A percentile compares a stretch with the other conserved stretches of the same genome.
phyloP scores from a whole-genome alignment of 1,284 basidiomycete genomes.

The Bondarzewia mesenterica region DNA sequence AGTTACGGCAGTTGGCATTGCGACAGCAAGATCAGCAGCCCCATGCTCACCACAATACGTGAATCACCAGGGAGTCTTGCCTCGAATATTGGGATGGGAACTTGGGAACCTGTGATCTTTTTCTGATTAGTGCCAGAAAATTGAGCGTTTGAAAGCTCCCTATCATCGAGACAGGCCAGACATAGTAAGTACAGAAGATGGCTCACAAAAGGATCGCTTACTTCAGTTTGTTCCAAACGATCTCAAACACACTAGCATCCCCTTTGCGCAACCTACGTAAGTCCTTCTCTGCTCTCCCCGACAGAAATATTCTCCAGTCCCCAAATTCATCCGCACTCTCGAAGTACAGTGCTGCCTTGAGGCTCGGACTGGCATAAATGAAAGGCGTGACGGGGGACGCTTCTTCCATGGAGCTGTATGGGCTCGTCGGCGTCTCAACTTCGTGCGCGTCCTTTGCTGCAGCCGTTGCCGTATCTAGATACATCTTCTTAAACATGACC shows the following conservation, averaged over 20 bases:
- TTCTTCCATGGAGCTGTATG: not conserved
- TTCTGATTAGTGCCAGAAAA: conserved; percentile 56
- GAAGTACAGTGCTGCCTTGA: conserved; percentile 23
- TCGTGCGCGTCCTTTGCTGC: too few relatives aligned
- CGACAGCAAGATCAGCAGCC: conserved; percentile 2
- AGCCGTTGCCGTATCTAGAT: too few relatives aligned
- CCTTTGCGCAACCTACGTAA: conserved; percentile 28
- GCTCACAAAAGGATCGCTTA: conserved; percentile 16
- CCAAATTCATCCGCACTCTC: conserved; percentile 39
- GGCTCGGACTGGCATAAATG: not conserved
- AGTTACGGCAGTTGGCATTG: not conserved
- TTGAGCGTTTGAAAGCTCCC: conserved; percentile 49
- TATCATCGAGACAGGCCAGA: too few relatives aligned
- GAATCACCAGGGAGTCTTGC: conserved; percentile 48
- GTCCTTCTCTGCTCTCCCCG: conserved; percentile 29
- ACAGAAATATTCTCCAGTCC: conserved; percentile 39
- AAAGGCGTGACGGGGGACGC: not conserved
- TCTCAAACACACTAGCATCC: conserved; percentile 31
- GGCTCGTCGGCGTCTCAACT: not conserved
- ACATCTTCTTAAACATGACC: not conserved
- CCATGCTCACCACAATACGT: conserved; percentile 47
- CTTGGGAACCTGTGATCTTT: conserved; percentile 29
- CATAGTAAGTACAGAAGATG: not conserved
- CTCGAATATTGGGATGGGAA: conserved; percentile 45
- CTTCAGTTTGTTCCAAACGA: conserved; percentile 45